Base-by-base conservation (phyloP, 345 rosid species). In the Eucalyptus curtisii region DNA sequence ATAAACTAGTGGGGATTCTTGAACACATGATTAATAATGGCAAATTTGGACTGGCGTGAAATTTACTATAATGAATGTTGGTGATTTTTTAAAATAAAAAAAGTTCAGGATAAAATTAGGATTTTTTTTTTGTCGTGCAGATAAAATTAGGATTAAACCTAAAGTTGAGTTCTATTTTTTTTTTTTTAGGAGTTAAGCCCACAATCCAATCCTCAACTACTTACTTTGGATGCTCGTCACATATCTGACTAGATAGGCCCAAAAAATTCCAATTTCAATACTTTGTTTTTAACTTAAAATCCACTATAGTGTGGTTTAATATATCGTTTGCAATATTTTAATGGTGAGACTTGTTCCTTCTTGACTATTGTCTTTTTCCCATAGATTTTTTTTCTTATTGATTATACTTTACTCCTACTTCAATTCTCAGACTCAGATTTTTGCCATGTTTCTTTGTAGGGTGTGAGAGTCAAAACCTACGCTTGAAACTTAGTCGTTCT, bases 381-480 rank as follows among this genome's bases (percentile, higher is more conserved):
- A 25, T 59, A 25, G 66, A 25, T n/a, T 27, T 30, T 59, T 59
- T 49, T 49, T 49, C 19, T 49, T 49, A 49, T 49, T 49, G 6
- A 49, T 15, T 7, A 0, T 49, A 49, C 19, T 49, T 49, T 49
- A 49, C 3, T 14, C 3, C 2, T 15, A 49, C 7, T 49, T 1
- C 15, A 15, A 49, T 7, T 49, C 5, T 49, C 1, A 49, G 7
- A 49, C 3, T 6, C 6, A 49, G 7, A 49, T 49, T 49, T 49
- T 49, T 49, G 19, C 52, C 1, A 0, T 49, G 15, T 0, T 3
- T 49, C 0, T 3, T 49, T 49, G 5, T 3, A 1, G 5, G 19
- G 2, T 3, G 1, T 49, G 19, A 0, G 7, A 49, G 3, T 49
- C 7, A 49, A 49, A 49, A 49, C 7, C 6, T 7, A 49, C 1